Conservation (phyloP, 2,329 filamentous ascomycete genomes). For the Fusarium verrucosum region DNA sequence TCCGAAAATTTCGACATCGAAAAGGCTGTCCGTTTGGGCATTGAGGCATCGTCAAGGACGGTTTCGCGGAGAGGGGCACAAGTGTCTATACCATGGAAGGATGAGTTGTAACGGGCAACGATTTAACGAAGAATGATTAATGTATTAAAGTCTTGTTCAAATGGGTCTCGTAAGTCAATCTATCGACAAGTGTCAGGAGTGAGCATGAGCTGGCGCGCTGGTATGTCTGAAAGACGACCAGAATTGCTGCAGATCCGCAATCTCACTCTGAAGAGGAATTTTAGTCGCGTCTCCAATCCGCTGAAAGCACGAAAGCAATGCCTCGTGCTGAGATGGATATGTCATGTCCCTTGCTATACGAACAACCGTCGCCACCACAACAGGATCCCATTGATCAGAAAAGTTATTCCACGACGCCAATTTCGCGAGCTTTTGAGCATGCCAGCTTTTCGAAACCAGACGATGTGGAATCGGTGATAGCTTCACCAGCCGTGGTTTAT, state of each 20-base stretch:
- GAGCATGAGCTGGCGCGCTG: slow-evolving; percentile 1
- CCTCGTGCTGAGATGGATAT: slow-evolving; percentile 13
- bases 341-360: slow-evolving; percentile 37
- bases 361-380: slow-evolving; percentile 42
- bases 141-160: not conserved
- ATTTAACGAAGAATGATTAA: not conserved
- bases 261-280: slow-evolving; percentile 3
- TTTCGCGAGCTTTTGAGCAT: slow-evolving; percentile 46
- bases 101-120: not conserved
- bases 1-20: slow-evolving; percentile 1
- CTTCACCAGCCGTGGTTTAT: slow-evolving; percentile 9
- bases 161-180: too few species aligned
- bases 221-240: slow-evolving; percentile 16
- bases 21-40: slow-evolving; percentile 4
- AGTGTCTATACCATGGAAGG: slow-evolving; percentile 18
- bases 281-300: slow-evolving; percentile 14
- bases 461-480: slow-evolving; percentile 5
- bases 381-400: slow-evolving; percentile 48
- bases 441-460: slow-evolving; percentile 30
- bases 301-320: slow-evolving; percentile 10
- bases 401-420: slow-evolving; percentile 45
- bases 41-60: slow-evolving; percentile 10
- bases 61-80: slow-evolving; percentile 14
- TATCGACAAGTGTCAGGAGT: not conserved
- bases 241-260: slow-evolving; percentile 13